Evolutionary conservation across 164 flowering plant species (phyloP).

Genomic region (Chimonanthus praecox): DNA sequence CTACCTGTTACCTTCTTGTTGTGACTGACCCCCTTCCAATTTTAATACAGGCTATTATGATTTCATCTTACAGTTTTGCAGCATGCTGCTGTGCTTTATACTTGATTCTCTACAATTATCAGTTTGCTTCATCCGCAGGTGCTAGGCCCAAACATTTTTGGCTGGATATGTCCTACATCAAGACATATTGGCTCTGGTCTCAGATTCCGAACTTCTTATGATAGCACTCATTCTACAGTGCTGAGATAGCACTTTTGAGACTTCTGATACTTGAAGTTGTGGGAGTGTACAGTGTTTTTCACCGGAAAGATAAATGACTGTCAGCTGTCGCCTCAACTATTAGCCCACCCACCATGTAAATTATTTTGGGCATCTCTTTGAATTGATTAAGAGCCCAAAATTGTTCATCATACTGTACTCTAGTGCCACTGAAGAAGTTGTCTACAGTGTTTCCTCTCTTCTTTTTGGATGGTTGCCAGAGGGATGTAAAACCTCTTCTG

Average conservation of each 20-base stretch:
- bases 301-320: neutral
- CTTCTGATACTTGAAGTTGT: neutral
- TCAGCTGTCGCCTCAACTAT: neutral
- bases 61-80: neutral
- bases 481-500: too few species aligned
- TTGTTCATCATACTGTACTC: neutral
- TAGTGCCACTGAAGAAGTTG: too few species aligned
- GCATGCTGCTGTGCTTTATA: neutral
- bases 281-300: neutral
- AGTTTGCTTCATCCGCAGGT: constrained; percentile 35
- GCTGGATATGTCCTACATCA: constrained; percentile 77
- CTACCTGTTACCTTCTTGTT: neutral
- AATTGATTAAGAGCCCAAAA: neutral
- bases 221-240: constrained; percentile 14
- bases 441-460: too few species aligned
- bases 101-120: neutral
- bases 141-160: constrained; percentile 66
- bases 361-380: neutral
- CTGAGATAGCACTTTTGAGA: constrained; percentile 16
- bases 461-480: too few species aligned
- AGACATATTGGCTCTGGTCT: constrained; percentile 73
- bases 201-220: constrained; percentile 60
- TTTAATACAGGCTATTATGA: neutral
- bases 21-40: neutral
- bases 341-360: constrained; percentile 1